Conservation (phyloP, 1,284 basidiomycete genomes). For the Ganoderma leucocontextum region DNA sequence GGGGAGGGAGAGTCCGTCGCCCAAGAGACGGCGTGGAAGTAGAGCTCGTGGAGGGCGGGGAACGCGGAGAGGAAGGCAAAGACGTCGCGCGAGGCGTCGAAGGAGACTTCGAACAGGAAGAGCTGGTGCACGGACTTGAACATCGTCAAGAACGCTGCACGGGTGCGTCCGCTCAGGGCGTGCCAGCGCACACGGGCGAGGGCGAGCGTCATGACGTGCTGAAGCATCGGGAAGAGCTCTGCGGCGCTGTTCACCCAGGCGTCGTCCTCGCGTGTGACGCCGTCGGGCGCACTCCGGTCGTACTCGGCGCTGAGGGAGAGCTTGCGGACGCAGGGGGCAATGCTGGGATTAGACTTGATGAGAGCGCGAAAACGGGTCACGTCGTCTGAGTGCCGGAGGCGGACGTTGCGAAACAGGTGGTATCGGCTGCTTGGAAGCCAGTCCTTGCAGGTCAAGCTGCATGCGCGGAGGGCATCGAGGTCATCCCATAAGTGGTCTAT, state of each 20-base stretch:
- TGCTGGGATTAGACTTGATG: slow-evolving; percentile 32
- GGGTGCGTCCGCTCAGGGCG: slow-evolving; percentile 36
- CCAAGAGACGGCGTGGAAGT: slow-evolving; percentile 46
- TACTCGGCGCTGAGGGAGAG: slow-evolving; percentile 41
- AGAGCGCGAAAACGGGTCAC: slow-evolving; percentile 37
- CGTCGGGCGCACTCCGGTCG: slow-evolving; percentile 31
- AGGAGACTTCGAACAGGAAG: slow-evolving; percentile 44
- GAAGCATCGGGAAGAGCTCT: slow-evolving; percentile 33
- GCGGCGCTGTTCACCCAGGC: slow-evolving; percentile 39
- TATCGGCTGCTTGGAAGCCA: slow-evolving; percentile 42
- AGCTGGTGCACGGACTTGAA: slow-evolving; percentile 38
- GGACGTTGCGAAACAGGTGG: slow-evolving; percentile 44
- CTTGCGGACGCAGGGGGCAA: slow-evolving; percentile 41
- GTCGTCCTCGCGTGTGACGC: slow-evolving; percentile 38
- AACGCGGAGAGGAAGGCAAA: slow-evolving; percentile 41
- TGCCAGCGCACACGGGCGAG: slow-evolving; percentile 41
- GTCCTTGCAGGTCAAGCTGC: slow-evolving; percentile 37
- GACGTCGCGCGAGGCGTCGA: slow-evolving; percentile 40
- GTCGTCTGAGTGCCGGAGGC: slow-evolving; percentile 37
- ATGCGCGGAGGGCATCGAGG: slow-evolving; percentile 38
- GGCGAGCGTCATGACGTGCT: slow-evolving; percentile 37
- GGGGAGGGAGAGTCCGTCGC: slow-evolving; percentile 36
- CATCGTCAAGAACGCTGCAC: slow-evolving; percentile 34
- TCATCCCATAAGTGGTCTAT: slow-evolving; percentile 45
- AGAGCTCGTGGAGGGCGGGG: slow-evolving; percentile 41